phyloP scores from a whole-genome alignment of 225 moss, liverwort and hornwort species.

The Polytrichum formosum region DNA sequence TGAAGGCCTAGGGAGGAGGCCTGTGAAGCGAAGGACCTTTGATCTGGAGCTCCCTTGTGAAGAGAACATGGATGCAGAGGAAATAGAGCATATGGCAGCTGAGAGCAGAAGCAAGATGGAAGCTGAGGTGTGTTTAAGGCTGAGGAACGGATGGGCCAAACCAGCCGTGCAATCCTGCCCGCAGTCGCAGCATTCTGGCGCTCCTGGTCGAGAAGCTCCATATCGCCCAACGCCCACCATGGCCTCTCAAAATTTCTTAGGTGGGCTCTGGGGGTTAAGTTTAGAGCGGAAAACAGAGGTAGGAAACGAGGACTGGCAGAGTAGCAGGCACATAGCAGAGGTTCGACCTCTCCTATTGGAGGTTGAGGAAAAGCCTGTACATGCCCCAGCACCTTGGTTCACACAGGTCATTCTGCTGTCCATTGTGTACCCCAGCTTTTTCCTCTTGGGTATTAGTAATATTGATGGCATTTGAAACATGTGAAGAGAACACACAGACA shows the following conservation, averaged over 20 bases:
- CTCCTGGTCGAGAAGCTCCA: conserved; percentile 31
- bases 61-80: conserved; percentile 46
- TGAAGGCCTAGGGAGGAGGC: background rate
- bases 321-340: conserved; percentile 16
- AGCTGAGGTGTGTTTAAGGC: conserved; percentile 23
- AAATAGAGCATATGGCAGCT: conserved; percentile 20
- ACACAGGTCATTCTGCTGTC: conserved; percentile 21
- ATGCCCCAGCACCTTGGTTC: conserved; percentile 35
- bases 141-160: conserved; percentile 22
- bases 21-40: conserved; percentile 22
- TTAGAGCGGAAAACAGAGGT: conserved; percentile 31
- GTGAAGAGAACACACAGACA: no score
- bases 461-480: no score
- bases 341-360: conserved; percentile 31
- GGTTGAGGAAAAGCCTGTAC: conserved; percentile 29
- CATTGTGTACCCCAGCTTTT: background rate
- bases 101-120: conserved; percentile 13
- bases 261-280: conserved; percentile 47
- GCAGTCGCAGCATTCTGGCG: conserved; percentile 10
- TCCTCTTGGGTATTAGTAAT: no score
- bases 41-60: conserved; percentile 59
- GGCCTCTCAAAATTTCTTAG: conserved; percentile 38
- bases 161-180: background rate
- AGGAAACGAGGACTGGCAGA: conserved; percentile 2
- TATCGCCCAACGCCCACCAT: conserved; percentile 39